Base-by-base conservation (phyloP, 805 yeast genomes). In the Metschnikowia lachancei region DNA sequence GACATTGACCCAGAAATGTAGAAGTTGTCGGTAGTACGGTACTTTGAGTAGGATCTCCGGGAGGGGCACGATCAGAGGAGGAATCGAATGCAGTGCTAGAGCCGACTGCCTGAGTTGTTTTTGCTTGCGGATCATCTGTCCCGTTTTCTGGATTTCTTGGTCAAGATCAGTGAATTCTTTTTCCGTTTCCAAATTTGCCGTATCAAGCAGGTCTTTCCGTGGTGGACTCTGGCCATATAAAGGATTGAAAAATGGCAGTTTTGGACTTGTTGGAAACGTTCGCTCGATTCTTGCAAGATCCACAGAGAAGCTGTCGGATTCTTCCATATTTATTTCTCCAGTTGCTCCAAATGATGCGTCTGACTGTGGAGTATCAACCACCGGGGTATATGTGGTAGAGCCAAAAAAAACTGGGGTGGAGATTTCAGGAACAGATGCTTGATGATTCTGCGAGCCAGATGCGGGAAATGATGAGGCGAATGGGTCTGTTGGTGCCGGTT, bases 31-130 rank as follows among this genome's bases (percentile, higher is more conserved):
- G 60, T 82, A 83, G 50, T 70, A 74, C 0, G 87, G 85, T 12
- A 81, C 83, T 44, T 77, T 74, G 14, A 76, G 60, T 12, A 85
- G 64, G 5, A 82, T 57, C 46, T 81, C 87, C 0, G 94, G 91
- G 4, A 83, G 59, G 1, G 63, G 66, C n/a, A 56, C 46, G 1
- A 70, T 47, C 55, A 54, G 64, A 0, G 67, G 68, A 1, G 76
- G 73, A 18, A 62, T 61, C 19, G 57, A 56, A n/a, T 39, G 40
- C 8, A 17, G 38, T 8, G 39, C 13, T 10, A 33, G 13, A 13
- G 36, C 46, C 24, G 36, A 10, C 16, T 36, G 30, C n/a, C 18
- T 28, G n/a, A 36, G 22, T 13, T 36, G 32, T 11, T 36, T 29
- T 6, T 31, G 36, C n/a, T 22, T 42, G 29, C 31, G 36, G 12